Percentiles rank a stretch among this genome's conserved stretches.
These are phyloP conservation scores for Pontederia crassipes DNA, from an alignment of 176 grass and related monocot genomes.

Conservation along the genomic window DNA sequence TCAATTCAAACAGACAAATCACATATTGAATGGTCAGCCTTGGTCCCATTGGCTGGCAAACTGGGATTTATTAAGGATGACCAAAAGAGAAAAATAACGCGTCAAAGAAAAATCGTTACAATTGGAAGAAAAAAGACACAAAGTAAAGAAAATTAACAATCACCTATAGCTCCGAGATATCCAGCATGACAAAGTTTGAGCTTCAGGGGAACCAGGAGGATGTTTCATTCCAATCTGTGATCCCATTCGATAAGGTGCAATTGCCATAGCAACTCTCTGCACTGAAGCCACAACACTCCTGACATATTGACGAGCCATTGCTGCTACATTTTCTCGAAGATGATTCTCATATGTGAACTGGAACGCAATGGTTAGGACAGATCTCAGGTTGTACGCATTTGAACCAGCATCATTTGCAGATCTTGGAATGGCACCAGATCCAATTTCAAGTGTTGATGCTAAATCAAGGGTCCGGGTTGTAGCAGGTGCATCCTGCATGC, in stretches of 20 bases:
- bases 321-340: slow-evolving; percentile 63
- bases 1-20: background rate
- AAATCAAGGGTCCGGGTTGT: slow-evolving; percentile 72
- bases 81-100: background rate
- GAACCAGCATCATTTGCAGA: slow-evolving; percentile 13
- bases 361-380: slow-evolving; percentile 78
- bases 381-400: slow-evolving; percentile 19
- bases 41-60: no score
- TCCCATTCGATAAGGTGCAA: slow-evolving; percentile 52
- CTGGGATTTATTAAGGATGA: background rate
- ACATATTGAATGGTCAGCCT: no score
- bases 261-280: slow-evolving; percentile 84
- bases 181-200: slow-evolving; percentile 58
- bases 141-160: background rate
- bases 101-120: background rate
- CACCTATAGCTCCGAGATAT: slow-evolving; percentile 75
- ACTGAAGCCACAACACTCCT: slow-evolving; percentile 66
- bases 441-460: slow-evolving; percentile 69
- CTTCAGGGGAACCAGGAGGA: slow-evolving; percentile 66
- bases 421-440: slow-evolving; percentile 34
- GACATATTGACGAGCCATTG: slow-evolving; percentile 71
- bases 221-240: slow-evolving; percentile 43
- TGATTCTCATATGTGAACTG: slow-evolving; percentile 84
- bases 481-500: slow-evolving; percentile 34
- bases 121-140: background rate